Base-by-base conservation (phyloP, 1,284 basidiomycete species). In the Rhodotorula sp. region DNA sequence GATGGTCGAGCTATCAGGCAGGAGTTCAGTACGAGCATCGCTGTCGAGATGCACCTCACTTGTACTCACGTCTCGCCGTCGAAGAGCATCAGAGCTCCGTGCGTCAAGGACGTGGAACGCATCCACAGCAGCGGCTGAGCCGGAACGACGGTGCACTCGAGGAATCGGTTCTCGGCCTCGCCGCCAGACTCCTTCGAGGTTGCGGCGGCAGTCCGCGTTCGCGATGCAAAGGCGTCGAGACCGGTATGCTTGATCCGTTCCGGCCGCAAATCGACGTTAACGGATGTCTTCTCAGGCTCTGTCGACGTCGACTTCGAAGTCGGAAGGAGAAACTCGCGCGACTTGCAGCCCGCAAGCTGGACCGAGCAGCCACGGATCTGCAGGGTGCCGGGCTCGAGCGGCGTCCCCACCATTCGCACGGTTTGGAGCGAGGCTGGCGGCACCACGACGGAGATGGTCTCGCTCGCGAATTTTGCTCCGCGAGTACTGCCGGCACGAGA, bases 41-140 rank as follows among this genome's bases (percentile, higher is more conserved):
- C 57, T 26, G 3, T 46, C 14, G 26, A n/a, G 29, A 23, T n/a
- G 4, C 8, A 29, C n/a, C 3, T 2, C 15, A 6, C 18, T 49
- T 58, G 5, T 5, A 83, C 88, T 72, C 74, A 93, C 91, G 83
- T 88, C 84, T 99, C 96, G 58, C 96, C 96, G 66, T 96, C 88
- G 79, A 93, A 96, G 65, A 99, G 83, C 90, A 96, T 95, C 43
- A 97, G 84, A 1, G 93, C 92, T 3, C 92, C 92, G 78, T 96
- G 91, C 1, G 89, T 92, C 23, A 97, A 83, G 10, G 91, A 92
- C n/a, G 90, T 91, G 80, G 91, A 86, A 72, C 91, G 86, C 78
- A 97, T 90, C 67, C 91, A 87, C 65, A 98, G 83, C 47, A 93
- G 81, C 6, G 96, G 96, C 79, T 94, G 92, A 75, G 92, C 89